Evolutionary conservation across 495 filamentous ascomycete species (phyloP), one percentile per base, ranked within the genome.

Genomic region (Annulohypoxylon stygium): DNA sequence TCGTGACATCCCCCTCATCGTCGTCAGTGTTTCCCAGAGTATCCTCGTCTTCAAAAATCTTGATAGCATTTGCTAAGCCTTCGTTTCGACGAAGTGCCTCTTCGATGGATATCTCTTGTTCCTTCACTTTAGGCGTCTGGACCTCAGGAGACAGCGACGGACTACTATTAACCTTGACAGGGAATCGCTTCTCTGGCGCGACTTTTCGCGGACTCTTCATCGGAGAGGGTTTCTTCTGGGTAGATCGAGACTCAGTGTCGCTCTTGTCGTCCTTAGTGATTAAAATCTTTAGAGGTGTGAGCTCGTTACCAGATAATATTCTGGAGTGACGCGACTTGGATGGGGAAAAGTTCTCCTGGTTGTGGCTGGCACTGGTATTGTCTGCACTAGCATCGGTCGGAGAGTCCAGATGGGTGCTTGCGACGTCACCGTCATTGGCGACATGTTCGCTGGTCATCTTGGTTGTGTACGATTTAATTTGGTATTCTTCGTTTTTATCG

Each of bases 31-130:
- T 66, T 3, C 74, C 79, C 61, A 79, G 36, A 39, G 77, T 79
- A 6, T 76, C 81, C 16, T 85, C 83, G 71, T 85, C 85, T 69
- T 88, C 86, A 39, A 88, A 85, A n/a, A 88, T 88, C 43, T 86
- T 77, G 48, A 86, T 84, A 4, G 82, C 82, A 34, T 76, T 77
- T 58, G 80, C 83, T 11, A 84, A 66, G 9, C 80, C 80, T 57
- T 82, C 76, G 48, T 83, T 85, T 23, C 80, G 76, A 10, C 65
- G 76, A 41, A 86, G 77, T 2, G 80, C 81, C 14, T 84, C 82
- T 34, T 83, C 84, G 45, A 86, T 78, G 16, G 79, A 83, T 53
- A 76, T 77, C 54, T 76, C 72, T 23, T 77, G 80, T 62, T 84
- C 81, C 20, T 83, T 70, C 26, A 80, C 75, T 18, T 47, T 60